These are phyloP conservation scores for Erodium trifolium DNA, from an alignment of 441 rosid species.

Conservation along the genomic window DNA sequence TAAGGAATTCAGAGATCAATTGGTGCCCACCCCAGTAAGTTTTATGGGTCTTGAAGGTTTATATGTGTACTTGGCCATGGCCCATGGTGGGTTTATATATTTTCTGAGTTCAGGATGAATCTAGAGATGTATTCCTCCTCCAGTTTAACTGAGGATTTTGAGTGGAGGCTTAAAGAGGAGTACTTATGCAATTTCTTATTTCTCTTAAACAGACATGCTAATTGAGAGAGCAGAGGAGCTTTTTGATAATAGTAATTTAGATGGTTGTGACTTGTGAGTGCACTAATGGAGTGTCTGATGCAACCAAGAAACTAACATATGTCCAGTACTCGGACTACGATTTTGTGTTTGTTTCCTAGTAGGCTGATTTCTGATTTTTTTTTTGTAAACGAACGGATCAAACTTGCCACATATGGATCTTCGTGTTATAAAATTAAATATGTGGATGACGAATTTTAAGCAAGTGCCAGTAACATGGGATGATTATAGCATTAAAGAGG, in stretches of 20 bases:
- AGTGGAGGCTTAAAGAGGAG: background rate
- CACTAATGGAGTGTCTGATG: no score
- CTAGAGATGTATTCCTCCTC: background rate
- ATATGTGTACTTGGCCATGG: no score
- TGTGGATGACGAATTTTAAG: background rate
- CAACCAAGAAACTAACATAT: background rate
- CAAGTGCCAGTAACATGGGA: background rate
- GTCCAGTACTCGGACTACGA: no score
- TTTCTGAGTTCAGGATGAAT: background rate
- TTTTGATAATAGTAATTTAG: background rate
- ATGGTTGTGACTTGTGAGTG: background rate
- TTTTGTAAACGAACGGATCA: background rate
- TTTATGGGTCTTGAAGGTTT: no score
- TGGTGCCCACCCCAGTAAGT: no score
- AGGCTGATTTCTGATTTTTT: background rate
- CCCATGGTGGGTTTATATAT: background rate
- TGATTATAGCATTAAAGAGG: background rate
- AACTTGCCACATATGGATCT: background rate
- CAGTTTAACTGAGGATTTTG: background rate
- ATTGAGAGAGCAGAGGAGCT: background rate
- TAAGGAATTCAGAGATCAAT: no score
- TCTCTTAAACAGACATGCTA: background rate
- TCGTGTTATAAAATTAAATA: background rate
- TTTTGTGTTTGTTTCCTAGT: background rate
- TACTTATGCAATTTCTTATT: background rate